A percentile compares a stretch with the other conserved stretches of the same genome.
phyloP scores from a whole-genome alignment of 148 eudicot species.

The Rhododendron ovatum region DNA sequence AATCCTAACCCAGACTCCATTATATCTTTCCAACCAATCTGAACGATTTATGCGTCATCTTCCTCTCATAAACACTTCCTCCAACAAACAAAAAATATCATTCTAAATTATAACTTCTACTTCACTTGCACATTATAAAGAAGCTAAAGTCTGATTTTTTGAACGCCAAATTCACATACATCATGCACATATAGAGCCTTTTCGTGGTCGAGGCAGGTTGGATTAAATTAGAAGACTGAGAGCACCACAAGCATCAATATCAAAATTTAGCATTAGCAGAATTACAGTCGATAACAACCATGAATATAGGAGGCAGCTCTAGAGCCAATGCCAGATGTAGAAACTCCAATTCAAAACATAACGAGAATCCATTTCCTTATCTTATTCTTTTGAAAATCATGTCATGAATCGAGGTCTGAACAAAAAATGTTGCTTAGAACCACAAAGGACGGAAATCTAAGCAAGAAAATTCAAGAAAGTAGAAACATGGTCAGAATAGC shows the following conservation, averaged over 20 bases:
- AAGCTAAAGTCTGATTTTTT: background rate
- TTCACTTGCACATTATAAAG: background rate
- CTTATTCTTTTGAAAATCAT: background rate
- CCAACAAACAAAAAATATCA: background rate
- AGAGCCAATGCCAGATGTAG: background rate
- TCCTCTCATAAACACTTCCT: background rate
- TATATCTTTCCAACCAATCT: background rate
- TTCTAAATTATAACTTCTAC: background rate
- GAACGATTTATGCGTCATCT: background rate
- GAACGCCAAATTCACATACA: background rate
- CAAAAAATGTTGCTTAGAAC: no score
- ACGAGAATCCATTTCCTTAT: background rate
- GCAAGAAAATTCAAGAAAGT: background rate
- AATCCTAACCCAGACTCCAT: background rate
- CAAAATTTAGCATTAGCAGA: background rate
- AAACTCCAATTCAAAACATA: background rate
- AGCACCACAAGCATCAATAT: background rate
- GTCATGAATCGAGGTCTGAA: background rate
- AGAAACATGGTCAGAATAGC: background rate
- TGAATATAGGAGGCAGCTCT: background rate
- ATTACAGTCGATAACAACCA: background rate
- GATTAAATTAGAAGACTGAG: background rate
- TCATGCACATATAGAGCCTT: background rate
- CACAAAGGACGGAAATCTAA: background rate
- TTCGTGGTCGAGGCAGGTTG: background rate